These are phyloP conservation scores for Lepidium campestre DNA, from an alignment of 441 rosid species.

Conservation along the genomic window DNA sequence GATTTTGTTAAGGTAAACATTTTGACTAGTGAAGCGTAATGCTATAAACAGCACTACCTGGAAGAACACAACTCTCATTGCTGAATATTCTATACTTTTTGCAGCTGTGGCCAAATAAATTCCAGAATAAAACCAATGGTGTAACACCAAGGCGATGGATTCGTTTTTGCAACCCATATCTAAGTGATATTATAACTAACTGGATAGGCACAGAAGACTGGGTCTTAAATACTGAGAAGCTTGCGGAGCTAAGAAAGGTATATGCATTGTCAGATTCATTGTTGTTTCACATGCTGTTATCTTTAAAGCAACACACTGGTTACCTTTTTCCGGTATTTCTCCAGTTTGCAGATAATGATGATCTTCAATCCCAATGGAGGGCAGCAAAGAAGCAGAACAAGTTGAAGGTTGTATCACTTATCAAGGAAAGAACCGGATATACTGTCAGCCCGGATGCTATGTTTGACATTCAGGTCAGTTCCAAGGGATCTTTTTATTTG, in stretches of 20 bases:
- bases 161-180: constrained; percentile 70
- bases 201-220: constrained; percentile 89
- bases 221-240: constrained; percentile 70
- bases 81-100: constrained; percentile 12
- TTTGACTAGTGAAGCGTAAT: background rate
- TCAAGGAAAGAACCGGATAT: constrained; percentile 85
- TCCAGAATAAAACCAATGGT: constrained; percentile 94
- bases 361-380: constrained; percentile 76
- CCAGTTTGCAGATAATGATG: constrained; percentile 81
- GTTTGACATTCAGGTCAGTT: constrained; percentile 89
- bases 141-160: constrained; percentile 98
- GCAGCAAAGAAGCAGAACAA: constrained; percentile 77
- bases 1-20: constrained; percentile 62
- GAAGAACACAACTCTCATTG: background rate
- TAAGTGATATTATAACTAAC: constrained; percentile 72
- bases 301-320: background rate
- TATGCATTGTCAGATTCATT: background rate
- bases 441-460: constrained; percentile 81
- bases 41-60: background rate
- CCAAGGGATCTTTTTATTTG: background rate
- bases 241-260: constrained; percentile 70
- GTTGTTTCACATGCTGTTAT: constrained; percentile 10
- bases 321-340: constrained; percentile 13
- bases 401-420: constrained; percentile 65
- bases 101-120: constrained; percentile 90